Conservation (phyloP, 192 early-diverging fungal species). For the Backusella luteola region DNA sequence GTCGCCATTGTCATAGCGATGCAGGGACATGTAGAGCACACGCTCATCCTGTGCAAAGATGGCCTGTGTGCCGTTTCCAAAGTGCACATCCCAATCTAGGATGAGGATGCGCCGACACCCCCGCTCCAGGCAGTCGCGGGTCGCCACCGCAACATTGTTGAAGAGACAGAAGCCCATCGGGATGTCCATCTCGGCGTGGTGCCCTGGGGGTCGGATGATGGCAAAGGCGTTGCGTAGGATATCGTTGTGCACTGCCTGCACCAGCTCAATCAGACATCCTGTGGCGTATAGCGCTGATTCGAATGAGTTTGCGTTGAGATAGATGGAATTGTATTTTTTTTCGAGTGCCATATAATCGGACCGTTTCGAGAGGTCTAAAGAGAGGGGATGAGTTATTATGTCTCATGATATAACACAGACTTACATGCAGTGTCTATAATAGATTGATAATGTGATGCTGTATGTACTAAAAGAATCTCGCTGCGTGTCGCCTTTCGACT, state of each 20-base stretch:
- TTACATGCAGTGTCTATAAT: conserved; percentile 5
- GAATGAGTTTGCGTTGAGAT: conserved; percentile 61
- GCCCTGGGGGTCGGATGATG: conserved; percentile 88
- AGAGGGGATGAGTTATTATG: not conserved
- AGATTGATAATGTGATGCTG: not conserved
- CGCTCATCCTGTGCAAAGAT: conserved; percentile 72
- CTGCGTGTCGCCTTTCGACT: conserved; percentile 39
- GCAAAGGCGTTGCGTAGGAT: conserved; percentile 76
- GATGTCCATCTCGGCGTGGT: conserved; percentile 78
- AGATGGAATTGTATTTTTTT: conserved; percentile 65
- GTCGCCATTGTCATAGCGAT: conserved; percentile 72
- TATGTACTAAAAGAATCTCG: conserved; percentile 3
- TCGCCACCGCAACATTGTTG: conserved; percentile 89
- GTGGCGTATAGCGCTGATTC: conserved; percentile 69
- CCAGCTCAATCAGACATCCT: conserved; percentile 71
- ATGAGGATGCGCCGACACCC: conserved; percentile 67
- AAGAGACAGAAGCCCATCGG: conserved; percentile 86
- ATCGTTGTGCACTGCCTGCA: conserved; percentile 64
- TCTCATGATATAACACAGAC: not conserved
- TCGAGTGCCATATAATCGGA: conserved; percentile 31
- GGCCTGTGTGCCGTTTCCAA: conserved; percentile 92
- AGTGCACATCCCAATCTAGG: conserved; percentile 95
- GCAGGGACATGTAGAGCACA: conserved; percentile 84
- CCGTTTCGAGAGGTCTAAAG: not conserved
- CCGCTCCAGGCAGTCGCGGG: conserved; percentile 52